Evolutionary conservation across 139 green algal genomes (phyloP).

Genomic region (Haematococcus sp.): DNA sequence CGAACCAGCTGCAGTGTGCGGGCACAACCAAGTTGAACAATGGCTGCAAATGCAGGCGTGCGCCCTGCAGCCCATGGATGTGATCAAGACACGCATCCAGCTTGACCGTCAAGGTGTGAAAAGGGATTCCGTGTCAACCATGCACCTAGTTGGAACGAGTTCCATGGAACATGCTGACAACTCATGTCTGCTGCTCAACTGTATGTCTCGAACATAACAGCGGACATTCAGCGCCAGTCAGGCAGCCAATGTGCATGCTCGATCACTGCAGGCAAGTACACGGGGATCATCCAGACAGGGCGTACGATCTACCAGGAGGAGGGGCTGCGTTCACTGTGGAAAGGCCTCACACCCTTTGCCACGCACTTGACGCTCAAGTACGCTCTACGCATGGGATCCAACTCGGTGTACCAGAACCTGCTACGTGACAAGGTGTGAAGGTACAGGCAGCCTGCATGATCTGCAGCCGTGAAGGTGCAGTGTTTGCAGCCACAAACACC

Average conservation of each 20-base stretch:
- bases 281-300: slow-evolving; percentile 79
- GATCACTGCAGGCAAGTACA: slow-evolving; percentile 73
- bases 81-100: slow-evolving; percentile 94
- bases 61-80: slow-evolving; percentile 90
- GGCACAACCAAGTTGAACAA: no score
- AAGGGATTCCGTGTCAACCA: no score
- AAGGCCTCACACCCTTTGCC: slow-evolving; percentile 93
- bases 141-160: no score
- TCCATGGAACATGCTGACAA: no score
- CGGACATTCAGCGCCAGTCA: no score
- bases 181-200: no score
- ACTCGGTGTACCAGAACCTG: slow-evolving; percentile 80
- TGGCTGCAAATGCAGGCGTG: slow-evolving; percentile 44
- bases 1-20: no score
- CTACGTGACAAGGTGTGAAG: slow-evolving; percentile 61
- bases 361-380: slow-evolving; percentile 96
- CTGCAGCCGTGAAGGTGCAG: not conserved
- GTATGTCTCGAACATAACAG: no score
- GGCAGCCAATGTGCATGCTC: no score
- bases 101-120: slow-evolving; percentile 66
- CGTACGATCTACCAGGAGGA: slow-evolving; percentile 75
- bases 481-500: not conserved
- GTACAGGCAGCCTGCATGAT: no score
- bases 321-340: slow-evolving; percentile 84
- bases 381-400: slow-evolving; percentile 89